Conservation (phyloP, 345 rosid genomes). For the Firmiana major region DNA sequence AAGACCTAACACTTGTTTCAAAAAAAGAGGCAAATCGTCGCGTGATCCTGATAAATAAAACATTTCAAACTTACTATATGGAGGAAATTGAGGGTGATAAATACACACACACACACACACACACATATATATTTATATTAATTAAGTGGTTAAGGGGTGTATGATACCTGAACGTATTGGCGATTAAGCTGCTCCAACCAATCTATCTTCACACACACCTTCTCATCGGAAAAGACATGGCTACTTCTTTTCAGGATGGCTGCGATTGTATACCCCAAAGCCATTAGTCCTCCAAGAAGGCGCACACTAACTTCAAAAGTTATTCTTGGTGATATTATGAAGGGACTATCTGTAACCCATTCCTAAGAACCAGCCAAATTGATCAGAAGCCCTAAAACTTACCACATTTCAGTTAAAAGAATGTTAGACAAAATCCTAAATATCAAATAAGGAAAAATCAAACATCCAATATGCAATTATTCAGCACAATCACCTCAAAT, state of each 20-base stretch:
- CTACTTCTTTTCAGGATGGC: conserved; percentile 90
- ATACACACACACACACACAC: not conserved
- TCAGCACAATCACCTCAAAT: not conserved
- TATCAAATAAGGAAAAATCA: not conserved
- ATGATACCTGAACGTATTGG: conserved; percentile 76
- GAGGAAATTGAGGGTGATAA: not conserved
- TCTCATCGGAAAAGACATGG: conserved; percentile 70
- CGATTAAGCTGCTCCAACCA: conserved; percentile 97
- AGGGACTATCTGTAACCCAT: conserved; percentile 97
- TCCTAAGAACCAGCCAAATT: conserved; percentile 55
- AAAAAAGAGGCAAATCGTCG: not conserved
- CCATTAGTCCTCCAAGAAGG: conserved; percentile 96
- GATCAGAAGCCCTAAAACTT: conserved; percentile 16
- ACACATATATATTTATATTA: not conserved
- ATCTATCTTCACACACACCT: conserved; percentile 79
- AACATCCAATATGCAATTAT: not conserved
- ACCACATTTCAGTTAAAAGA: not conserved
- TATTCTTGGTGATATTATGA: conserved; percentile 96
- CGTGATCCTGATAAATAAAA: not conserved
- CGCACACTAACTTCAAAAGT: conserved; percentile 96
- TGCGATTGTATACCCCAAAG: conserved; percentile 94
- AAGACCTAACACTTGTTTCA: not conserved
- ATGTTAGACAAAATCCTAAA: not conserved
- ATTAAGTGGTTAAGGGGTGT: not conserved
- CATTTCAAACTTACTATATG: not conserved